Percentiles rank a stretch among this genome's conserved stretches.
Conservation (phyloP, 2,329 filamentous ascomycete species). For the Fusarium protoensiforme region DNA sequence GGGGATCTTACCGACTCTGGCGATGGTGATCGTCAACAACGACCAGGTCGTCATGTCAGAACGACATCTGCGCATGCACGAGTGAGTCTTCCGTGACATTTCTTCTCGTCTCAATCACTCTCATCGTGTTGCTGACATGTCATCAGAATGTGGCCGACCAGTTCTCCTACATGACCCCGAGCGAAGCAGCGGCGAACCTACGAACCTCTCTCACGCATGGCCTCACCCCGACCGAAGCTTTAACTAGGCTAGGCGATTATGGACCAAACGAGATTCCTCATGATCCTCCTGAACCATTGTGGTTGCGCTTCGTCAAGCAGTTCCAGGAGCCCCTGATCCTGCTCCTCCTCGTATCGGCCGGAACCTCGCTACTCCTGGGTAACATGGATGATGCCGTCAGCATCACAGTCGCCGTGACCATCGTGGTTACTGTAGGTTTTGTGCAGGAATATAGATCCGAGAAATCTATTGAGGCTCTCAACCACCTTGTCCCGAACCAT, state of each 20-base stretch:
- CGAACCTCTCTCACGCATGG: conserved; percentile 87
- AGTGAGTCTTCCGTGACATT: conserved; percentile 50
- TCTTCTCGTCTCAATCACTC: not conserved
- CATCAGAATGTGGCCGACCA: conserved; percentile 66
- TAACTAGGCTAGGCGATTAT: conserved; percentile 80
- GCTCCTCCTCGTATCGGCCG: conserved; percentile 88
- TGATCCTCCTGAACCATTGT: conserved; percentile 92
- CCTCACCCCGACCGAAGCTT: conserved; percentile 82
- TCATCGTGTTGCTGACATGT: conserved; percentile 22
- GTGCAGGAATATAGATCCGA: conserved; percentile 98
- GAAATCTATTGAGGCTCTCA: conserved; percentile 95
- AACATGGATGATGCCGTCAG: conserved; percentile 96
- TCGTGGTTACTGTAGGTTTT: conserved; percentile 95
- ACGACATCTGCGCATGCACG: conserved; percentile 67
- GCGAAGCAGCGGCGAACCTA: conserved; percentile 81
- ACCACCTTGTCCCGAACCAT: conserved; percentile 92
- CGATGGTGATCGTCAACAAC: conserved; percentile 41
- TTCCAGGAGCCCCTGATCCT: conserved; percentile 97
- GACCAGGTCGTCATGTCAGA: conserved; percentile 53
- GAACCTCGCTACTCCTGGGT: conserved; percentile 87
- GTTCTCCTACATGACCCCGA: conserved; percentile 75
- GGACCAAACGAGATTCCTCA: conserved; percentile 95
- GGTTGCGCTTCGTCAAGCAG: conserved; percentile 94
- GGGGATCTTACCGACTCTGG: conserved; percentile 40
- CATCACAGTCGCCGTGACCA: conserved; percentile 95